Evolutionary conservation across 371 early-diverging fungal genomes (phyloP).

Genomic region (Mucor sp.): DNA sequence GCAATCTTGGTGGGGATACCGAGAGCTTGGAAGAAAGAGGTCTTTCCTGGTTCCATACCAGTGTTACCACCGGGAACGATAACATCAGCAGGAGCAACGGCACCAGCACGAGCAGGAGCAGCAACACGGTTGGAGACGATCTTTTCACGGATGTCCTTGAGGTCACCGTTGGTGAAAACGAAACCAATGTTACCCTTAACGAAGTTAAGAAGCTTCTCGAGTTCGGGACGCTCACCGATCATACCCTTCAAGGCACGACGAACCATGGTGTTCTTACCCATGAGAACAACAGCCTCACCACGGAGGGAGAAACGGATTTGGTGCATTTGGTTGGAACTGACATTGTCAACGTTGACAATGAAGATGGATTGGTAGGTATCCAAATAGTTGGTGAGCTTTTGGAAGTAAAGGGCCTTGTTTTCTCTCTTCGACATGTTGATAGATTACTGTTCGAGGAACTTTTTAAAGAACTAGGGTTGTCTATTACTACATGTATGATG

Average conservation of each 20-base stretch:
- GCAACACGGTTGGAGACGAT: constrained; percentile 94
- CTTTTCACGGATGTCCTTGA: constrained; percentile 93
- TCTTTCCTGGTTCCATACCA: constrained; percentile 99
- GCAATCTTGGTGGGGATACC: constrained; percentile 99
- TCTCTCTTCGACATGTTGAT: constrained; percentile 60
- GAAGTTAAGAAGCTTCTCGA: constrained; percentile 83
- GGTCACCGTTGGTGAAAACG: constrained; percentile 98
- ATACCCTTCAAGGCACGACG: constrained; percentile 92
- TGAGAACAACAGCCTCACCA: constrained; percentile 92
- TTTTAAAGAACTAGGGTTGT: constrained; percentile 36
- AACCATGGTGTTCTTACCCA: constrained; percentile 99
- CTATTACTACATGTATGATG: neutral
- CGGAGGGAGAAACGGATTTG: constrained; percentile 95
- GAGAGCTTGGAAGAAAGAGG: constrained; percentile 99
- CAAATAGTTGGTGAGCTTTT: constrained; percentile 71
- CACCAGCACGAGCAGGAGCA: constrained; percentile 99
- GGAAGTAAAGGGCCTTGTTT: constrained; percentile 54
- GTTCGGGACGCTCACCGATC: constrained; percentile 81
- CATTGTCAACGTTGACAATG: constrained; percentile 99
- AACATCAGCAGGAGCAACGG: constrained; percentile 97
- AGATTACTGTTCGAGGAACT: constrained; percentile 55
- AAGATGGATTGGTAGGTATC: constrained; percentile 88
- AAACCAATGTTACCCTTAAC: constrained; percentile 98
- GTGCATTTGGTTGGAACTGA: constrained; percentile 99
- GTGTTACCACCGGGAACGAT: constrained; percentile 98